These are phyloP conservation scores for Cadophora sp. DNA, from an alignment of 2,329 filamentous ascomycete genomes.

Conservation along the genomic window DNA sequence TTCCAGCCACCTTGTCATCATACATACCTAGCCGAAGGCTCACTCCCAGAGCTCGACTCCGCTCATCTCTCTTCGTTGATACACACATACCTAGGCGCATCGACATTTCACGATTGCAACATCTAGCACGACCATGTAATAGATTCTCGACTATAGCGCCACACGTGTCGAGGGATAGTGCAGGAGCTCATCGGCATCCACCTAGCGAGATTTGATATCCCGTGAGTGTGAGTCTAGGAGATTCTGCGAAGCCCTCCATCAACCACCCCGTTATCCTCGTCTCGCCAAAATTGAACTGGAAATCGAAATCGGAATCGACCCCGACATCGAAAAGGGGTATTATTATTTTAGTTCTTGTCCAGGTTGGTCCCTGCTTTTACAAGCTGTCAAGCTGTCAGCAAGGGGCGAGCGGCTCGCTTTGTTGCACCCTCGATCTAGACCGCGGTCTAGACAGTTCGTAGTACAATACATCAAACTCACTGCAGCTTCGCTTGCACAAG, in stretches of 20 bases:
- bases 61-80: not conserved
- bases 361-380: not conserved
- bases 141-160: no score
- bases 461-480: not conserved
- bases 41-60: not conserved
- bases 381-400: not conserved
- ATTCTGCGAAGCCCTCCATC: no score
- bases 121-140: not conserved
- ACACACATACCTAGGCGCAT: not conserved
- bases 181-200: no score
- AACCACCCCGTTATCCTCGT: no score
- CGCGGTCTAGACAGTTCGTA: no score
- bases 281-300: no score
- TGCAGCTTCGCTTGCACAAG: not conserved
- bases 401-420: not conserved
- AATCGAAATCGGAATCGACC: not conserved
- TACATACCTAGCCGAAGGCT: no score
- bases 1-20: not conserved
- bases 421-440: not conserved
- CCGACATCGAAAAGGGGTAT: no score
- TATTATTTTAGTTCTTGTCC: not conserved
- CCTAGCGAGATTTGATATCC: no score
- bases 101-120: not conserved
- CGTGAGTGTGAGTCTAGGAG: no score
- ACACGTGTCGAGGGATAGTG: no score